Evolutionary conservation across 176 grass and related monocot genomes (phyloP), one percentile per base, ranked within the genome.

Genomic region (Juncus inflexus): DNA sequence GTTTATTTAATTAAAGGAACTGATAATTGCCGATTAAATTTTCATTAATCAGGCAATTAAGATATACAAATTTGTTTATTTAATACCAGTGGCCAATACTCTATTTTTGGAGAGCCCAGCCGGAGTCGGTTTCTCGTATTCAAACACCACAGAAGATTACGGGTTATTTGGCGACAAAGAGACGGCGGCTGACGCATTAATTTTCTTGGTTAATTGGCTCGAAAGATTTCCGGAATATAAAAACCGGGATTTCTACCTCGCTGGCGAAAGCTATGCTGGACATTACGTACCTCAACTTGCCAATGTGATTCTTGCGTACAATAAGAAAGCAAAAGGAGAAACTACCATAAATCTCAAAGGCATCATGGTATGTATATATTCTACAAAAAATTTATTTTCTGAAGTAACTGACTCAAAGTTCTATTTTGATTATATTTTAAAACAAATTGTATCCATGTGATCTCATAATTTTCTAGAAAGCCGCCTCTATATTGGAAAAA

Each of bases 31-130:
- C 15, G 58, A 58, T n/a, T 12, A 59, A 74, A 40, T 66, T 11
- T 12, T 35, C 37, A 35, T 37, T 12, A 43, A 19, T 37, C 19
- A 16, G 3, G 3, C 50, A 4, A 59, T 13, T 57, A 4, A 57
- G 4, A 11, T 57, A 4, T 13, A 13, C 12, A 13, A 12, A 5
- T 57, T 11, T 40, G 4, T 70, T 61, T 37, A 28, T 61, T 35
- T 73, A 58, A 14, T 3, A 51, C n/a, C 72, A 90, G 87, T 28
- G 74, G 79, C 87, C 13, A 96, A 96, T 75, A 84, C 90, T 63
- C 35, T 96, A 68, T 96, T 96, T 77, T 39, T 96, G 63, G 91
- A 96, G 87, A 96, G 91, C 76, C 91, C 91, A 10, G 84, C 82
- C 0, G 91, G 91, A 16, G 91, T 91, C 8, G 91, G 91, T 5